Evolutionary conservation across 1,139 yeast genomes (phyloP).

Genomic region (Candida albicans): DNA sequence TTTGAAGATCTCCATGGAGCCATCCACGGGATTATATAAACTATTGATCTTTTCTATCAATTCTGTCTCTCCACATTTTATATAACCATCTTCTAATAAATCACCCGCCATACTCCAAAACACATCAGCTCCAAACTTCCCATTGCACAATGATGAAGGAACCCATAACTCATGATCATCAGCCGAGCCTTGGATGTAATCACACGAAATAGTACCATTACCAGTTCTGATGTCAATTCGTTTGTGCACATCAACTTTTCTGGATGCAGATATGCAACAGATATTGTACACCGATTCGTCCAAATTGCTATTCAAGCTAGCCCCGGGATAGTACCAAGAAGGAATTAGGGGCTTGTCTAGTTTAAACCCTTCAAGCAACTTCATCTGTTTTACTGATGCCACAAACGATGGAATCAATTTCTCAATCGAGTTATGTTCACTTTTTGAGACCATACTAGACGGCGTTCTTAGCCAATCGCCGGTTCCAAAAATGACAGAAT

Average conservation of each 20-base stretch:
- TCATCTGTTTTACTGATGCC: conserved; percentile 38
- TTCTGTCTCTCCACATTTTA: conserved; percentile 19
- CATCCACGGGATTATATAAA: conserved; percentile 10
- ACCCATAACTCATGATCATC: conserved; percentile 95
- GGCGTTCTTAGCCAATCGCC: conserved; percentile 43
- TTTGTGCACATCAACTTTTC: conserved; percentile 29
- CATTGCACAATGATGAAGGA: conserved; percentile 32
- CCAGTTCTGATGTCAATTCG: conserved; percentile 5
- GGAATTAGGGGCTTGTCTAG: conserved; percentile 59
- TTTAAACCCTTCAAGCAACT: conserved; percentile 31
- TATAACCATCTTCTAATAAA: conserved; percentile 22
- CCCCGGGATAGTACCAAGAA: conserved; percentile 68
- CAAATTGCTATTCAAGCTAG: conserved; percentile 2
- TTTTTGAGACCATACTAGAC: conserved; percentile 49
- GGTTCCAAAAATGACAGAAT: conserved; percentile 47
- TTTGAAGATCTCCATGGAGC: conserved; percentile 1
- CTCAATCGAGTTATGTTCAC: conserved; percentile 58
- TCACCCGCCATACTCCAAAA: conserved; percentile 55
- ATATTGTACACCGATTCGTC: conserved; percentile 19
- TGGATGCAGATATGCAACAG: conserved; percentile 65
- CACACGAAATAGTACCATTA: conserved; percentile 20
- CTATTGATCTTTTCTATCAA: conserved; percentile 18
- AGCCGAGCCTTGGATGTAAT: conserved; percentile 87
- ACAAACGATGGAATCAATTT: conserved; percentile 52
- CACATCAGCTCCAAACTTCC: conserved; percentile 48